Evolutionary conservation across 2,329 filamentous ascomycete species (phyloP), one percentile per base, ranked within the genome.

Genomic region (Graphilbum fragrans): DNA sequence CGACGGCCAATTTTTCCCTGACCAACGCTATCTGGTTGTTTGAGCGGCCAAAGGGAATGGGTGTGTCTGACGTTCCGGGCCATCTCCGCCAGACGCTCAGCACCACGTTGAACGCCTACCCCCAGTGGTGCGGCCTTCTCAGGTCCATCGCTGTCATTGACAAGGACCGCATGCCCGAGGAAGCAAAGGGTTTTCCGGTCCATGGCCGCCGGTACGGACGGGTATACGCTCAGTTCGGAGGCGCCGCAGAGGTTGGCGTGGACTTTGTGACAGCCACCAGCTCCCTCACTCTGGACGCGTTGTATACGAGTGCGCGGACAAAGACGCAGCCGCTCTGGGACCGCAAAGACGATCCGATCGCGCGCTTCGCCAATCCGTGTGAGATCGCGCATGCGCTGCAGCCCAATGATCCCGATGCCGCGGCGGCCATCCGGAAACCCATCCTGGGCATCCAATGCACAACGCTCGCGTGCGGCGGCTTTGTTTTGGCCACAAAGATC

Each of bases 391-490:
- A 37, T 33, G 34, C 39, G 4, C 35, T 37, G 19, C 34, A 33
- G 35, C 27, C 39, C 27, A 37, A 41, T n/a, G 27, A 37, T 23
- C 23, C 35, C 19, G 35, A 41, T 37, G 39, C 35, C 25, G 19
- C n/a, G 19, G 25, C 35, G 14, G 39, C 25, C 34, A 22, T 33
- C n/a, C n/a, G 39, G 18, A 37, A 37, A 25, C 39, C 39, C 39
- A 33, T 41, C 25, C 18, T 41, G 39, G 39, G 34, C 34, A 37
- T 41, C 18, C 39, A 41, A n/a, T 37, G 34, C 27, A 41, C 34
- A 23, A 37, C n/a, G 39, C 39, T 41, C 6, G 39, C 35, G 19
- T 41, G 39, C 31, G 39, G 39, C 8, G 35, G 34, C 12, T 41
- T 41, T 37, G 39, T 41, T 31, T 20, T 41, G 19, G 34, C 39